Evolutionary conservation across 2,329 filamentous ascomycete genomes (phyloP), one percentile per base, ranked within the genome.

Genomic region (Neopestalotiopsis clavispora): DNA sequence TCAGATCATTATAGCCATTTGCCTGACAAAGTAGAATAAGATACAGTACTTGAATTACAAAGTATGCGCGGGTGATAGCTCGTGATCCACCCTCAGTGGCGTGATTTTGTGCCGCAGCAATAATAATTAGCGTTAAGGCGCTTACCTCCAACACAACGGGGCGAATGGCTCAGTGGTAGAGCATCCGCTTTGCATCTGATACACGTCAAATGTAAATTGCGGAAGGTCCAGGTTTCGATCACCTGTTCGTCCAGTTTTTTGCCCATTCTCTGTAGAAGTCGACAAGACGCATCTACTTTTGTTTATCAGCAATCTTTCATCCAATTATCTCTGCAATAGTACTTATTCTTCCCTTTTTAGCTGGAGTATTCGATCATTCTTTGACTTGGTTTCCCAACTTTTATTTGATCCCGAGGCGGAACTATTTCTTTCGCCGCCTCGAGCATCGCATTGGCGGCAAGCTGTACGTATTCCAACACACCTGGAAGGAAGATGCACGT

Each of bases 221-320:
- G 75, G 75, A 72, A 77, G 71, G 75, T 71, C 76, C 73, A 75
- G 75, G 75, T 75, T 77, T 77, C 76, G 75, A 77, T 75, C 74
- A 75, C 75, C 76, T 76, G 72, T 73, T 67, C 56, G 60, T 72
- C 69, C 69, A 73, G n/a, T 67, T 67, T 69, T 67, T 69, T 69
- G 65, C 40, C 65, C 68, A 68, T 71, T 49, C 59, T 30, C 7
- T 1, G 13, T 23, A 23, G 23, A 23, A 23, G 23, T 23, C n/a
- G 23, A 28, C 23, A 28, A 28, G 23, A 28, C 12, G 13, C 4
- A 5, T 17, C 12, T 58, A 12, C 12, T 58, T 58, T n/a, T 58
- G 14, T 20, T 20, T 23, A 17, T 9, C 13, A 20, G 56, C 13
- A 17, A n/a, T 12, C 9, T 58, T 30, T 30, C 12, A 20, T 13